A percentile compares a stretch with the other conserved stretches of the same genome.
Conservation (phyloP, 2,329 filamentous ascomycete species). For the Byssothecium circinans region DNA sequence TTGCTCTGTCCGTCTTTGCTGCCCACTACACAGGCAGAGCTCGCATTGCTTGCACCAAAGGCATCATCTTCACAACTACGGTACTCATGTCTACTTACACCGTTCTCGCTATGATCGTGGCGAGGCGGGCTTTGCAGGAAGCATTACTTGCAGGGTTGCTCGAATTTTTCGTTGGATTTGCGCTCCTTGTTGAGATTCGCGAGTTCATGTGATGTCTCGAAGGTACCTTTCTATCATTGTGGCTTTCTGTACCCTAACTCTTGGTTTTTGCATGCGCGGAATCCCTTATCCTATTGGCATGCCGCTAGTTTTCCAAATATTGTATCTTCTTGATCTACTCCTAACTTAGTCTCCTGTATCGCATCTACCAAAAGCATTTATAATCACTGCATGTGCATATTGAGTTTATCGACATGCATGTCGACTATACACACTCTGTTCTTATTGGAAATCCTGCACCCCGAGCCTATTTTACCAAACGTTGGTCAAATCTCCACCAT, state of each 20-base stretch:
- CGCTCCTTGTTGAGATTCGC: slow-evolving; percentile 25
- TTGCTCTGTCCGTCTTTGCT: slow-evolving; percentile 12
- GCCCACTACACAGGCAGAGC: slow-evolving; percentile 20
- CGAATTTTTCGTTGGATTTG: slow-evolving; percentile 24
- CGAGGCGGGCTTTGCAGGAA: slow-evolving; percentile 21
- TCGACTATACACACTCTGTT: too few species aligned
- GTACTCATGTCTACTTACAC: slow-evolving; percentile 20
- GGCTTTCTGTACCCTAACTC: background rate
- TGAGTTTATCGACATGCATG: too few species aligned
- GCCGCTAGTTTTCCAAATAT: too few species aligned
- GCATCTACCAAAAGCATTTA: too few species aligned
- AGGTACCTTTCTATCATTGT: background rate
- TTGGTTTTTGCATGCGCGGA: background rate
- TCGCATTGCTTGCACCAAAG: slow-evolving; percentile 20
- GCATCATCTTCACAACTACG: slow-evolving; percentile 23
- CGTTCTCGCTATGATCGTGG: slow-evolving; percentile 22
- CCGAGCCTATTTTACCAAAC: too few species aligned
- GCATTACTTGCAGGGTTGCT: slow-evolving; percentile 28
- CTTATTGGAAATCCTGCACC: too few species aligned
- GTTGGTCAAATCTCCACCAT: too few species aligned
- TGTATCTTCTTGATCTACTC: too few species aligned
- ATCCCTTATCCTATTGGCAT: too few species aligned
- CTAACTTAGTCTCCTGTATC: too few species aligned
- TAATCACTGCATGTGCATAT: too few species aligned
- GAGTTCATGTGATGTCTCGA: slow-evolving; percentile 17